Conservation (phyloP, 208 protist genomes). For the Acanthamoeba polyphaga region DNA sequence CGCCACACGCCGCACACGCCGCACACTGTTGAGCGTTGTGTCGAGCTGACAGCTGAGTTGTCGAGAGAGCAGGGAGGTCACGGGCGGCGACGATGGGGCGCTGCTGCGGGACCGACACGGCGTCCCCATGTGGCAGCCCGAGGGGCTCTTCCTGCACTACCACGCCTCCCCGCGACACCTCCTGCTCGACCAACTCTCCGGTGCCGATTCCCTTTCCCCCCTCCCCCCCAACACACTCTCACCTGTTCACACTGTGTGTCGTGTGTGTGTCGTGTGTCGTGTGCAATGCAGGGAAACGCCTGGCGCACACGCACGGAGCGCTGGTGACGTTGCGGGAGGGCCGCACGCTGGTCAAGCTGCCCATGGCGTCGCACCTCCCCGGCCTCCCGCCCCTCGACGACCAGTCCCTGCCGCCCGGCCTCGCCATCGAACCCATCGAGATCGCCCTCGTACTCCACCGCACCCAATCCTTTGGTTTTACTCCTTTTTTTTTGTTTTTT, state of each 20-base stretch:
- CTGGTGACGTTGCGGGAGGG: slow-evolving; percentile 2
- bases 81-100: neutral
- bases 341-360: neutral
- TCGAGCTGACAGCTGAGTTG: neutral
- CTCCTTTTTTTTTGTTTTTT: neutral
- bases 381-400: neutral
- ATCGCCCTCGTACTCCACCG: too few relatives aligned
- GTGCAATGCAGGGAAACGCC: neutral
- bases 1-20: too few relatives aligned
- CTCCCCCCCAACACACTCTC: neutral
- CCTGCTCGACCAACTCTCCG: neutral
- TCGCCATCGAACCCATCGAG: neutral
- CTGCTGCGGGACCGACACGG: slow-evolving; percentile 15
- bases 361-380: neutral
- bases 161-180: neutral
- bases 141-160: slow-evolving; percentile 37
- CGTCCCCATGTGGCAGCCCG: neutral
- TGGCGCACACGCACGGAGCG: slow-evolving; percentile 2
- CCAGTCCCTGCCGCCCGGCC: neutral
- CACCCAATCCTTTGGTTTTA: neutral
- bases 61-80: neutral
- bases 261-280: too few relatives aligned
- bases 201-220: neutral
- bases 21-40: neutral
- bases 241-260: too few relatives aligned